A percentile compares a stretch with the other conserved stretches of the same genome.
Conservation (phyloP, 1,284 basidiomycete species). For the Macrocystidia cucumis region DNA sequence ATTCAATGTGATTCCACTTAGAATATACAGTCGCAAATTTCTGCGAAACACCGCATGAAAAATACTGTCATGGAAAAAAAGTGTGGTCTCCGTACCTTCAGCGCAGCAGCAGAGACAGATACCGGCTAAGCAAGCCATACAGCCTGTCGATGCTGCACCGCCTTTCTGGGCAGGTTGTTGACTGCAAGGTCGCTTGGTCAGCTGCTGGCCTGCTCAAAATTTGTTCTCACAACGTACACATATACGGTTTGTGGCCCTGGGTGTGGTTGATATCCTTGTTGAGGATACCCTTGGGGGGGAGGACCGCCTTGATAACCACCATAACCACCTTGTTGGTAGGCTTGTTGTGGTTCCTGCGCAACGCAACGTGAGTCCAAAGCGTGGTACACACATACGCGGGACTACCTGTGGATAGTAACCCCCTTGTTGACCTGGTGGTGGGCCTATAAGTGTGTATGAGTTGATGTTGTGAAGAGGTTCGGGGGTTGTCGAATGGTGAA, state of each 20-base stretch:
- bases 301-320: conserved; percentile 24
- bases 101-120: conserved; percentile 70
- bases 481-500: too few species aligned
- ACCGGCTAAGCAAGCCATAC: conserved; percentile 67
- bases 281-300: conserved; percentile 25
- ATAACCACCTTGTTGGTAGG: conserved; percentile 44
- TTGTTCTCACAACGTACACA: conserved; percentile 38
- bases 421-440: conserved; percentile 53
- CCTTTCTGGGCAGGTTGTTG: conserved; percentile 46
- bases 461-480: too few species aligned
- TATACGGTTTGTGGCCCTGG: conserved; percentile 68
- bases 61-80: conserved; percentile 11
- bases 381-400: too few species aligned
- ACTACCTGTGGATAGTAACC: conserved; percentile 68
- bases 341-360: conserved; percentile 53
- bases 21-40: conserved; percentile 69
- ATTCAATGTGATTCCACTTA: conserved; percentile 17
- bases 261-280: conserved; percentile 57
- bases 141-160: conserved; percentile 31
- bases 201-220: conserved; percentile 1
- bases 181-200: conserved; percentile 5
- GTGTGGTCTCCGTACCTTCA: conserved; percentile 64
- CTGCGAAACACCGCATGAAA: conserved; percentile 30
- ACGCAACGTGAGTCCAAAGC: not conserved
- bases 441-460: conserved; percentile 28